Evolutionary conservation across 1,284 basidiomycete species (phyloP), one percentile per base, ranked within the genome.

Genomic region (Heterobasidion irregulare): DNA sequence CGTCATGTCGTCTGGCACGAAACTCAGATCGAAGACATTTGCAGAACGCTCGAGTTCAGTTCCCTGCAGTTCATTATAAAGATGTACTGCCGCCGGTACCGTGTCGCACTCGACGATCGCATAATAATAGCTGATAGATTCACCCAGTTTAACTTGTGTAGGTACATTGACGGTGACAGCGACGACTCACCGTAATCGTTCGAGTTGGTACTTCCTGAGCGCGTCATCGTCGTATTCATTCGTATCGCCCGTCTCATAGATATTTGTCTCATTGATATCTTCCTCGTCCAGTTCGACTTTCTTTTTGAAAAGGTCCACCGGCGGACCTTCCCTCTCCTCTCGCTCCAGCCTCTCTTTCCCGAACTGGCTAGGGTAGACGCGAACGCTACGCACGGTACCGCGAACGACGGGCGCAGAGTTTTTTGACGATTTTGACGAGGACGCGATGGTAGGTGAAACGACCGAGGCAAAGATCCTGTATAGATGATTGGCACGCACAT

Each of bases 31-130:
- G 62, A 99, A 91, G 9, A 98, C 80, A 68, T 99, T 99, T 5
- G 97, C 97, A 0, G 96, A 98, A 33, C 93, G 86, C 70, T 99
- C 97, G 49, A 99, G 83, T 69, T 99, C 97, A 2, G 96, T 93
- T 13, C 94, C 94, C 61, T 98, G 91, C 41, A 98, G 80, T 68
- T 98, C 94, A 53, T 80, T 73, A 69, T 91, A 90, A 15, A 97
- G 83, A 66, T 94, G 86, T 6, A 82, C 77, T 1, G 96, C 93
- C 2, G 93, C 81, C 36, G 85, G 78, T 6, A 83, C 75, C 8
- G 85, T 83, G 65, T 96, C 90, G 67, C 94, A 98, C 49, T 92
- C 92, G 0, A 94, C 87, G 49, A 99, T 82, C 7, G 97, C 97
- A 71, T 99, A 99, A 69, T 94, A 98, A 72, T 98, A 99, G 58